These are phyloP conservation scores for Spiraea crenata DNA, from an alignment of 331 rosid species.

Conservation along the genomic window DNA sequence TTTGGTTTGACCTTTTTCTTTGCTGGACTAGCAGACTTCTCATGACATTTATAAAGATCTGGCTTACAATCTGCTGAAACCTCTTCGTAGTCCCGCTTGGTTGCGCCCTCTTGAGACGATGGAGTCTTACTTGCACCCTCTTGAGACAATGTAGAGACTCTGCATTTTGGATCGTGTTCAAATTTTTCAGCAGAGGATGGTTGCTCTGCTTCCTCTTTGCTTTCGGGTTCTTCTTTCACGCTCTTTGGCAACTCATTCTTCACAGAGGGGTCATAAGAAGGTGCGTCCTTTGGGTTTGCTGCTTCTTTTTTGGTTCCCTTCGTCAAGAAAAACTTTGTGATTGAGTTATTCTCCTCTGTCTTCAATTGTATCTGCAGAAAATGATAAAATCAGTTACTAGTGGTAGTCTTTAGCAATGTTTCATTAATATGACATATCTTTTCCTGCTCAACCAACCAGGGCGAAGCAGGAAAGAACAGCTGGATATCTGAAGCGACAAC, in stretches of 20 bases:
- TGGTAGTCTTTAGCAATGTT: not conserved
- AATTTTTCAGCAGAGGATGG: conserved; percentile 19
- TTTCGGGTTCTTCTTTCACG: conserved; percentile 32
- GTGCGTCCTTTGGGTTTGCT: conserved; percentile 31
- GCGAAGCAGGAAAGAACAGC: not conserved
- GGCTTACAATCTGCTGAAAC: conserved; percentile 43
- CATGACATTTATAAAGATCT: conserved; percentile 18
- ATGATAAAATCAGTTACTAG: conserved; percentile 15
- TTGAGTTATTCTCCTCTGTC: conserved; percentile 47
- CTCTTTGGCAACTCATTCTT: conserved; percentile 34
- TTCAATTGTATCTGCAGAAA: conserved; percentile 62
- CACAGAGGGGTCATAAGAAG: conserved; percentile 15
- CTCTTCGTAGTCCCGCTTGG: conserved; percentile 54
- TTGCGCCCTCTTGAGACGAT: too few species aligned
- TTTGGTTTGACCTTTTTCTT: conserved; percentile 57
- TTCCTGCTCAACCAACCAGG: not conserved
- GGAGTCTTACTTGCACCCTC: conserved; percentile 25
- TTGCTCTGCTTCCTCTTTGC: conserved; percentile 13
- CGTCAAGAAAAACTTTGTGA: conserved; percentile 61
- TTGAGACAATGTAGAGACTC: conserved; percentile 18
- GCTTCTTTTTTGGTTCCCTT: conserved; percentile 49
- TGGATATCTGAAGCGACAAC: not conserved
- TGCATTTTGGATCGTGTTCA: conserved; percentile 29
- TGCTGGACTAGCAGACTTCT: conserved; percentile 38
- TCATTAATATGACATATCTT: not conserved